Evolutionary conservation across 441 rosid genomes (phyloP).

Genomic region (Syzygium malaccense): DNA sequence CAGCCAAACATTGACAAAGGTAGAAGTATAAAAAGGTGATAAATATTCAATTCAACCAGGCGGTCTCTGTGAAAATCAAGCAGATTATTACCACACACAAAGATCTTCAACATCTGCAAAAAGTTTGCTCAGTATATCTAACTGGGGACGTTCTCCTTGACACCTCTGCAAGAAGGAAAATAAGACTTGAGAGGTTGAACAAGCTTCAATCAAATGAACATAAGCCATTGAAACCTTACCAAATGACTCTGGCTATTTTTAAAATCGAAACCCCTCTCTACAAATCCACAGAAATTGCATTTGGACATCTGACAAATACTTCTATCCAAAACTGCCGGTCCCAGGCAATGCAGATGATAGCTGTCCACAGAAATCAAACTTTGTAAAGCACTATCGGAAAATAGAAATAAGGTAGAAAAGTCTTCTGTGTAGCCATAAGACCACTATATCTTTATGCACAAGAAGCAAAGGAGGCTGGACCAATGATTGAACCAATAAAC

Average conservation of each 20-base stretch:
- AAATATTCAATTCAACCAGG: neutral
- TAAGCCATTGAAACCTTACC: conserved; percentile 26
- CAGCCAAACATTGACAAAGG: neutral
- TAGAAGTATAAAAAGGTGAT: neutral
- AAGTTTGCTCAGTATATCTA: conserved; percentile 29
- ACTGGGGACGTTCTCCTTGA: conserved; percentile 27
- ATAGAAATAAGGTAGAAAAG: neutral
- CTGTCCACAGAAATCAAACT: conserved; percentile 25
- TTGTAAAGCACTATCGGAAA: neutral
- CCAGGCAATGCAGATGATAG: conserved; percentile 50
- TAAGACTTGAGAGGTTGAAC: conserved; percentile 5
- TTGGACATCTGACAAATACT: conserved; percentile 17
- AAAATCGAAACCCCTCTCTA: conserved; percentile 18
- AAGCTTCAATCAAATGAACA: conserved; percentile 4
- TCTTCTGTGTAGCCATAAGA: neutral
- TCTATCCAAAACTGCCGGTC: conserved; percentile 9
- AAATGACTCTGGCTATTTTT: conserved; percentile 19
- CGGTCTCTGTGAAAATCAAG: neutral
- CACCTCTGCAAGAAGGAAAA: conserved; percentile 24
- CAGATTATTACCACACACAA: conserved; percentile 27
- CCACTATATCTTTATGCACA: neutral
- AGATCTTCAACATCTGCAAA: conserved; percentile 33
- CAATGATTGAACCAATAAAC: neutral
- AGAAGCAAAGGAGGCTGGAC: neutral
- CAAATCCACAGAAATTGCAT: conserved; percentile 41